These are phyloP conservation scores for Endoconidiophora polonica DNA, from an alignment of 2,329 filamentous ascomycete genomes.

Conservation along the genomic window DNA sequence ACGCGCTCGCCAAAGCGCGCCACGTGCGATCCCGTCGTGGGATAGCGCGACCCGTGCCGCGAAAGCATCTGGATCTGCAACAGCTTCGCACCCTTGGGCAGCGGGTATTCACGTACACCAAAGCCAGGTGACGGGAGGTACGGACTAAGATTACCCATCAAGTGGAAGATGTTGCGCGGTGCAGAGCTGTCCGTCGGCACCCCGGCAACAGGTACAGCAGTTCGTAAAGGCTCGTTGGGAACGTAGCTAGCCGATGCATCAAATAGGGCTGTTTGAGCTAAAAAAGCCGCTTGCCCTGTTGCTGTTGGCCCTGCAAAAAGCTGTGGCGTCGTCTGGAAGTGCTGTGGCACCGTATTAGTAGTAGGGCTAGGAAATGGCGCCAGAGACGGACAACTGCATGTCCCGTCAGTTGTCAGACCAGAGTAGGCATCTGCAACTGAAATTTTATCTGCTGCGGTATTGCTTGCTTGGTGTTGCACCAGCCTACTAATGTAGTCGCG, in stretches of 20 bases:
- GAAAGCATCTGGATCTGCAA: conserved; percentile 56
- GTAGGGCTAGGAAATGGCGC: conserved; percentile 7
- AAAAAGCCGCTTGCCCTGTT: conserved; percentile 52
- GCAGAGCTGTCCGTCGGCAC: conserved; percentile 32
- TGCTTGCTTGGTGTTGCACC: conserved; percentile 1
- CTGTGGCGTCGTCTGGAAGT: conserved; percentile 45
- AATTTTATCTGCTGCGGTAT: neutral
- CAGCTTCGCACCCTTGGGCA: conserved; percentile 50
- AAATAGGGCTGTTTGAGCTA: conserved; percentile 54
- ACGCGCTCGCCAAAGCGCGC: conserved; percentile 39
- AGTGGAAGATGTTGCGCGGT: conserved; percentile 44
- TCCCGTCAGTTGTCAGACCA: no score
- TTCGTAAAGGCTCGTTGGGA: conserved; percentile 55
- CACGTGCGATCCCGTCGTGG: conserved; percentile 42
- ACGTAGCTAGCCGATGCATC: conserved; percentile 45
- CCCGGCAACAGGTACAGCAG: conserved; percentile 48
- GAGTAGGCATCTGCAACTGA: neutral
- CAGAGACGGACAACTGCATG: no score
- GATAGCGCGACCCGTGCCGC: conserved; percentile 58
- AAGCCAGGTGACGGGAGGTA: conserved; percentile 59
- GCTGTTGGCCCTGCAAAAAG: conserved; percentile 48
- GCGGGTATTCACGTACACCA: conserved; percentile 53
- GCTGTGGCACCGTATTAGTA: conserved; percentile 36
- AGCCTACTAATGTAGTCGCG: conserved; percentile 11
- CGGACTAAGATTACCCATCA: conserved; percentile 52